A percentile compares a stretch with the other conserved stretches of the same genome.
These are phyloP conservation scores for Xylaria sp. DNA, from an alignment of 2,329 filamentous ascomycete genomes.

Conservation along the genomic window DNA sequence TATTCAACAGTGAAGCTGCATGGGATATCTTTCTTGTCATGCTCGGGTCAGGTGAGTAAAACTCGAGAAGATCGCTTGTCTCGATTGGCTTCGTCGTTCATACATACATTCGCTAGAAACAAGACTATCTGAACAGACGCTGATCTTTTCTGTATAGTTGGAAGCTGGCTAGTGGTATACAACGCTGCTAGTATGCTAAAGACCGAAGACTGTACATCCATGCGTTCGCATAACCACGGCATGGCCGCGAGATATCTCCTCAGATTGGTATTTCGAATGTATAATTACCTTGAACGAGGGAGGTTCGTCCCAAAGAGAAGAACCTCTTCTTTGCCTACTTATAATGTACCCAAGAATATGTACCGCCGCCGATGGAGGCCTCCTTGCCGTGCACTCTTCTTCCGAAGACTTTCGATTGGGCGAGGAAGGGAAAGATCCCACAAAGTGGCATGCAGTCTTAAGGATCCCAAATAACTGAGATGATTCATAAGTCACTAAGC, in stretches of 20 bases:
- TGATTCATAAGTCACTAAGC: neutral
- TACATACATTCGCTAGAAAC: neutral
- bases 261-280: constrained; percentile 2
- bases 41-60: constrained; percentile 30
- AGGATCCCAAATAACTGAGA: too few species aligned
- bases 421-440: too few species aligned
- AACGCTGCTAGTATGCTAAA: constrained; percentile 32
- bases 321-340: too few species aligned
- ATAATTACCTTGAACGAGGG: constrained; percentile 19
- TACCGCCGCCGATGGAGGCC: neutral
- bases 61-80: neutral
- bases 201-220: constrained; percentile 25
- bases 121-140: neutral
- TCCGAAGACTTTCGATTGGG: too few species aligned
- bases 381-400: neutral
- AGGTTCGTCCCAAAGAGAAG: neutral
- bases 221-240: constrained; percentile 12
- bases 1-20: constrained; percentile 25
- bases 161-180: constrained; percentile 33
- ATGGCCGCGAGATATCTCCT: constrained; percentile 11
- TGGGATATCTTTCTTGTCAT: constrained; percentile 29
- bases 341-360: neutral
- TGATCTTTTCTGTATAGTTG: constrained; percentile 17
- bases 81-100: too few species aligned
- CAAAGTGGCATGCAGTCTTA: too few species aligned